Evolutionary conservation across 2,329 filamentous ascomycete species (phyloP), one percentile per base, ranked within the genome.

Genomic region (Epichloe elymi): DNA sequence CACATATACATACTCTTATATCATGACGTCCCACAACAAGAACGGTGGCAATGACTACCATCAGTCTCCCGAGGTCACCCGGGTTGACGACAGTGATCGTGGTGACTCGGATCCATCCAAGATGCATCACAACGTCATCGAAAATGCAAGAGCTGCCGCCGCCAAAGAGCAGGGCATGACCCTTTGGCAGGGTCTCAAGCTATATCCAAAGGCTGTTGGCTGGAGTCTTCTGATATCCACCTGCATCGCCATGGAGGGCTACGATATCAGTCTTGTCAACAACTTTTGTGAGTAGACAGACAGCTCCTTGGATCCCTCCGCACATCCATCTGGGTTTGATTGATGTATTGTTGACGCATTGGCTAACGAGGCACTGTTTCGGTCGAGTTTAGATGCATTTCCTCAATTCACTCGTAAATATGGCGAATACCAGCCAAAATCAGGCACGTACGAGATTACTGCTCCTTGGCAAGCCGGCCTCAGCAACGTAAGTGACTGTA

Each of bases 221-320:
- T 95, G 88, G 87, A 88, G 83, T 59, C 61, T 95, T 48, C 72
- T 94, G 53, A 90, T 95, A 66, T 91, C 85, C n/a, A 91, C 87
- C 0, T 90, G 86, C 64, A 93, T 95, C 61, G 81, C 80, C 60
- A 95, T 95, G 89, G 88, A 95, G 67, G 88, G 87, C 36, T 94
- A 90, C 70, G 88, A 95, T 63, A 74, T 93, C 53, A 83, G 80
- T 60, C 72, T 94, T 49, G 80, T 93, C 60, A 88, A 84, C 71
- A 90, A 90, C 67, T 88, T 93, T 62, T 90, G 80, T 69, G 68
- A 60, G 56, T 59, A 30, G 5, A 33, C 30, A 11, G 10, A 39
- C 30, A 11, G 10, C n/a, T 2, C 10, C 5, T 33, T 10, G 10
- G 11, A 35, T 33, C 23, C 20, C 17, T 12, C 7, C 8, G n/a